These are phyloP conservation scores for Blepharisma stoltei DNA, from an alignment of 73 alveolate species.

Conservation along the genomic window DNA sequence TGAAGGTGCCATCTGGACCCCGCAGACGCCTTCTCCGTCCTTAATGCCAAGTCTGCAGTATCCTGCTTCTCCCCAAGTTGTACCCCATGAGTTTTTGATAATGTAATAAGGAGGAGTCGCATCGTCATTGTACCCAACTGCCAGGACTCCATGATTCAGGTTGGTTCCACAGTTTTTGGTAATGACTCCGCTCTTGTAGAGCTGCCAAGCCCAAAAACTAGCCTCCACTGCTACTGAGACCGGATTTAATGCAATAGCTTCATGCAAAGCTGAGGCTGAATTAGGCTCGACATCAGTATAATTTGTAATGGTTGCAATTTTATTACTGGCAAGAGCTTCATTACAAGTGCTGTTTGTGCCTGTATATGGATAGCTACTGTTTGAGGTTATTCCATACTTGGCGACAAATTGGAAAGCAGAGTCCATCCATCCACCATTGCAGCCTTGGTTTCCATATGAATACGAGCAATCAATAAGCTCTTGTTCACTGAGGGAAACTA, in stretches of 20 bases:
- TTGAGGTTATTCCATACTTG: constrained; percentile 28
- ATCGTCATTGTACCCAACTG: constrained; percentile 23
- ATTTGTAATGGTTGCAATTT: background rate
- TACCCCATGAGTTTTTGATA: constrained; percentile 49
- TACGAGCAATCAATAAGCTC: constrained; percentile 75
- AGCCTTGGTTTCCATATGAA: constrained; percentile 63
- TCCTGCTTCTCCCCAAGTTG: constrained; percentile 49
- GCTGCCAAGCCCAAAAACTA: constrained; percentile 31
- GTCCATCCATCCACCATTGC: constrained; percentile 68
- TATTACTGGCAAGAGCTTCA: constrained; percentile 24
- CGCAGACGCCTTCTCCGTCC: too few species aligned
- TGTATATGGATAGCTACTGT: constrained; percentile 58
- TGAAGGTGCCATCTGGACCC: too few species aligned
- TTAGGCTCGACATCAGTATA: constrained; percentile 10
- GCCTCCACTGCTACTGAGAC: constrained; percentile 53
- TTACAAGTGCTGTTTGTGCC: constrained; percentile 49
- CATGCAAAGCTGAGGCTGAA: constrained; percentile 20
- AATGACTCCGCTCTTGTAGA: background rate
- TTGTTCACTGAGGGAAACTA: constrained; percentile 38
- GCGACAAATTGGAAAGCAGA: constrained; percentile 51
- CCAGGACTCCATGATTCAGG: constrained; percentile 39
- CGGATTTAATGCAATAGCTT: constrained; percentile 4
- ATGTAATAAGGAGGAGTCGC: constrained; percentile 22
- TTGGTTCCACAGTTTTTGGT: constrained; percentile 15
- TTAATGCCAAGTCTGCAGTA: constrained; percentile 27